Conservation (phyloP, 1,284 basidiomycete species). For the Inonotus hispidus region DNA sequence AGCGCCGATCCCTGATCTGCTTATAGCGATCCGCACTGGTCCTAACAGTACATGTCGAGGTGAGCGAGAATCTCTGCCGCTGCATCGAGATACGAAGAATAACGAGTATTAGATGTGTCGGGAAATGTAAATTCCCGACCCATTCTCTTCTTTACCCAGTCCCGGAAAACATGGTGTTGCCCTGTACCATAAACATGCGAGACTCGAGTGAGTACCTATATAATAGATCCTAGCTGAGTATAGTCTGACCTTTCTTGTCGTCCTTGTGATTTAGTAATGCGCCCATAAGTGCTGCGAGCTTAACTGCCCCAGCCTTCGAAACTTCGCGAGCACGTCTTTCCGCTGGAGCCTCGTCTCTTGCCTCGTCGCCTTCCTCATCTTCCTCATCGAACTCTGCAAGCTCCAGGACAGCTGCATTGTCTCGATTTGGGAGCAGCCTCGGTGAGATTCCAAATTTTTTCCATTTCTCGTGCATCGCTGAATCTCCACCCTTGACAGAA, state of each 20-base stretch:
- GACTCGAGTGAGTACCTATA: too few species aligned
- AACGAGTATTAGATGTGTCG: conserved; percentile 2
- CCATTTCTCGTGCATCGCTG: not conserved
- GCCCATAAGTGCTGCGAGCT: conserved; percentile 27
- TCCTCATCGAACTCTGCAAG: not conserved
- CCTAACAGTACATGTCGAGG: too few species aligned
- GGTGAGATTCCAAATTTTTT: not conserved
- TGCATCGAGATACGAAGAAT: not conserved
- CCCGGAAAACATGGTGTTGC: conserved; percentile 25
- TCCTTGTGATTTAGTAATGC: conserved; percentile 32
- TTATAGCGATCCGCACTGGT: too few species aligned
- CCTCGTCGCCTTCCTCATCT: not conserved
- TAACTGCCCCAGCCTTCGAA: conserved; percentile 28
- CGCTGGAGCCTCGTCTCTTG: conserved; percentile 7
- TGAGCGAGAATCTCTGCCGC: not conserved
- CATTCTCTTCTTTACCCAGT: conserved; percentile 19
- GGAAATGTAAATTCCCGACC: conserved; percentile 11
- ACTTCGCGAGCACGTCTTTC: conserved; percentile 24
- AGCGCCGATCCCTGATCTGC: too few species aligned
- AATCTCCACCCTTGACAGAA: conserved; percentile 22
- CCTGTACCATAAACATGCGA: conserved; percentile 13
- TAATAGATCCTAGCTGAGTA: too few species aligned
- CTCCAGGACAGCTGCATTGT: not conserved
- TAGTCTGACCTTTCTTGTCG: too few species aligned
- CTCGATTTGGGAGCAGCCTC: not conserved